Evolutionary conservation across 768 basidiomycete species (phyloP), one percentile per base, ranked within the genome.

Genomic region (Boletus vermiculosoides): DNA sequence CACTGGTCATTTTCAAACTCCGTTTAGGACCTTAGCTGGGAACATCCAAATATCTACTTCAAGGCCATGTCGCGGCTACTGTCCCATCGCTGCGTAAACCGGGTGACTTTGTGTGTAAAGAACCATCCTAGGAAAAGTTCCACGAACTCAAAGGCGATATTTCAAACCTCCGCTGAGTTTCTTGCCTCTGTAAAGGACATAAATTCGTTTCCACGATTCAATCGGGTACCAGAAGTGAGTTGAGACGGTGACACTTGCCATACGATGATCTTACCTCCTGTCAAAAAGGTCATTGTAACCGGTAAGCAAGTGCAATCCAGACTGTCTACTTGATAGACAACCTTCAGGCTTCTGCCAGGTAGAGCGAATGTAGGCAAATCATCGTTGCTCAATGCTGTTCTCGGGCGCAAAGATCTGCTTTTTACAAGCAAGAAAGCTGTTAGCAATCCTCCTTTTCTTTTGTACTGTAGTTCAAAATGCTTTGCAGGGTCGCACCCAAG

Each of bases 291-390:
- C 2, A 49, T 69, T 28, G 69, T 71, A 5, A 71, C 69, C 1
- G 68, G 68, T 71, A 45, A 60, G 65, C 28, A 45, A 5, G 11
- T n/a, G 15, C 45, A 12, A 22, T 39, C 39, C 30, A 25, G 4
- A 11, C n/a, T 18, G 41, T 39, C n/a, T 28, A 4, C 42, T 46
- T 20, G 45, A 31, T 36, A 16, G 16, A 42, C 41, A 12, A 34
- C 25, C 28, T 28, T 28, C 28, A 28, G 5, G 28, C 23, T 2
- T 40, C 18, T 51, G 44, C 20, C 56, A 88, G 90, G 90, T 20
- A 84, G 90, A 57, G 88, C 90, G 3, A 92, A 92, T 64, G 84
- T 78, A 23, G 90, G 90, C 28, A 92, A 92, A 68, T 90, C 88
- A 1, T 81, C 85, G 4, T 70, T 92, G 31, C 77, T 91, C 10